Conservation (phyloP, 2,329 filamentous ascomycete genomes). For the Rutstroemia sp. region DNA sequence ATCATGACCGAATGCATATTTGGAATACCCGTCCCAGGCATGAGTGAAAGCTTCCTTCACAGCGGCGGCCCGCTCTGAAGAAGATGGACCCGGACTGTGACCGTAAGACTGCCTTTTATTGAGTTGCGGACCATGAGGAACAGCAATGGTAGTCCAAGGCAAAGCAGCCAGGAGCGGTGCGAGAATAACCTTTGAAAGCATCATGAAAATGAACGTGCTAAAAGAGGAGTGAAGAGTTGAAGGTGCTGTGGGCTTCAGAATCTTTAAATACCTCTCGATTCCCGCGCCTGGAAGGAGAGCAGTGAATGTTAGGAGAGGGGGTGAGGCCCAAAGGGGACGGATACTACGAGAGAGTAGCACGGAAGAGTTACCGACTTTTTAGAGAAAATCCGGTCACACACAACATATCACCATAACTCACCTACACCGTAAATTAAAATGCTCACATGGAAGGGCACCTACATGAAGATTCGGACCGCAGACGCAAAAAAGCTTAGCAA, state of each 20-base stretch:
- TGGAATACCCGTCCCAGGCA: constrained; percentile 66
- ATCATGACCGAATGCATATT: constrained; percentile 71
- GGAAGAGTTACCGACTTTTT: not conserved
- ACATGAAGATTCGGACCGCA: constrained; percentile 5
- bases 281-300: not conserved
- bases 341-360: not conserved
- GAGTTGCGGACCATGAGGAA: constrained; percentile 14
- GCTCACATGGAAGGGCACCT: constrained; percentile 6
- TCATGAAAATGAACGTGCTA: constrained; percentile 9
- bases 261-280: not conserved
- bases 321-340: not conserved
- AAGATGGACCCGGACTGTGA: constrained; percentile 2
- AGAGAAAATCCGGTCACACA: not conserved
- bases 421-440: not conserved
- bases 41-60: constrained; percentile 62
- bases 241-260: too few species aligned
- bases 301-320: not conserved
- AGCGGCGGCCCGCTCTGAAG: constrained; percentile 40
- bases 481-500: not conserved
- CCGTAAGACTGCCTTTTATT: constrained; percentile 15
- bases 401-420: not conserved
- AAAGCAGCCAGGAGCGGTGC: constrained; percentile 15
- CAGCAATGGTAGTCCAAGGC: constrained; percentile 11
- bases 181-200: constrained; percentile 17
- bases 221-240: not conserved